Conservation (phyloP, 2,329 filamentous ascomycete species). For the Fusarium sp. region DNA sequence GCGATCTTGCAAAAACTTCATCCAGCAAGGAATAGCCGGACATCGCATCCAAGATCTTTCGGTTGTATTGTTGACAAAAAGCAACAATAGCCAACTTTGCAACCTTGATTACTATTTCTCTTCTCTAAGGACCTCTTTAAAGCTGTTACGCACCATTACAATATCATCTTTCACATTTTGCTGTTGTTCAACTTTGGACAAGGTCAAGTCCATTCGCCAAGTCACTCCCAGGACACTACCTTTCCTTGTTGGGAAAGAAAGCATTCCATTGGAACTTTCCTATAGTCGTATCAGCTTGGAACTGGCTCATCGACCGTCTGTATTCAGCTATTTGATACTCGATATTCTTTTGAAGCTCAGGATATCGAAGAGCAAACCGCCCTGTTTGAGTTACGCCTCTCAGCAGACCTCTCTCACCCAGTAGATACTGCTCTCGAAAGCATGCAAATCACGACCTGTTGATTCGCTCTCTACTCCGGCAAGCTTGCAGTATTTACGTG, state of each 20-base stretch:
- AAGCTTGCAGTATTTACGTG: constrained; percentile 18
- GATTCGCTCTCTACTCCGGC: constrained; percentile 4
- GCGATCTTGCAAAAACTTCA: constrained; percentile 37
- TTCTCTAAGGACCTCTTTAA: neutral
- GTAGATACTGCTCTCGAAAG: constrained; percentile 25
- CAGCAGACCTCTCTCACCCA: constrained; percentile 14
- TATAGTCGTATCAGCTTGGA: neutral
- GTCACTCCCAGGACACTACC: constrained; percentile 20
- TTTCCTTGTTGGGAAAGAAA: constrained; percentile 27
- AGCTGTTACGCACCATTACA: neutral
- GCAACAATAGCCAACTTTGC: constrained; percentile 13
- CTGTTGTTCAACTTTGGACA: constrained; percentile 32
- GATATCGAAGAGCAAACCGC: constrained; percentile 14
- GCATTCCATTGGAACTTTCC: neutral
- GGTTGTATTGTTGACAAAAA: constrained; percentile 16
- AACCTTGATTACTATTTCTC: neutral
- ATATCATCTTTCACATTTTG: constrained; percentile 22
- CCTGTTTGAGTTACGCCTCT: constrained; percentile 10
- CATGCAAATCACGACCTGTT: constrained; percentile 38
- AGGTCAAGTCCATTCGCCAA: constrained; percentile 28
- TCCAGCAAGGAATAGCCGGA: constrained; percentile 32
- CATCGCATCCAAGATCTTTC: constrained; percentile 35
- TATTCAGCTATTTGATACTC: constrained; percentile 6
- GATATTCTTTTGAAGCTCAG: constrained; percentile 8
- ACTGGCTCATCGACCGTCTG: neutral